phyloP scores from a whole-genome alignment of 768 basidiomycete species.

The Tephrocybe sp. region DNA sequence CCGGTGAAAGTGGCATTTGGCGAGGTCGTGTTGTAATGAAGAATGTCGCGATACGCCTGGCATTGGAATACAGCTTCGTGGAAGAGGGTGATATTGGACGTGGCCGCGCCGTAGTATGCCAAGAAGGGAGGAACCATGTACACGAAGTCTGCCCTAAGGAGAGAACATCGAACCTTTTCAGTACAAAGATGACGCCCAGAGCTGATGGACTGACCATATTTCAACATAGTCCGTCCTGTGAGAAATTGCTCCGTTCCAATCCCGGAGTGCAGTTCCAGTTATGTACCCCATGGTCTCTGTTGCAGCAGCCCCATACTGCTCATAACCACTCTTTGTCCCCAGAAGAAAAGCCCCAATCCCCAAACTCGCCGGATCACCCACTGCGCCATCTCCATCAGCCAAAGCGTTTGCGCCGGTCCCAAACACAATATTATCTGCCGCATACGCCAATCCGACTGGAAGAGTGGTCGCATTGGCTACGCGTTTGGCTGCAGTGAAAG shows the following conservation, averaged over 20 bases:
- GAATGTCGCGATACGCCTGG: conserved; percentile 45
- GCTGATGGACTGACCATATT: conserved; percentile 44
- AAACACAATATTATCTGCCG: conserved; percentile 10
- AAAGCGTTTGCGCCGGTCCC: conserved; percentile 27
- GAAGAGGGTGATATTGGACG: conserved; percentile 32
- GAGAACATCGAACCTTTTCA: background rate
- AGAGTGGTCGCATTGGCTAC: background rate
- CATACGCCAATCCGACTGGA: conserved; percentile 9
- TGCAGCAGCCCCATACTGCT: conserved; percentile 37
- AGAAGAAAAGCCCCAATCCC: conserved; percentile 44
- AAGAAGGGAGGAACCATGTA: conserved; percentile 61
- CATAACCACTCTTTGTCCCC: conserved; percentile 27
- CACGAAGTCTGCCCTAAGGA: conserved; percentile 48
- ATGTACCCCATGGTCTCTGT: conserved; percentile 42
- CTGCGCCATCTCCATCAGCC: conserved; percentile 43
- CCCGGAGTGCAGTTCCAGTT: conserved; percentile 39
- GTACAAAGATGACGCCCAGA: conserved; percentile 26
- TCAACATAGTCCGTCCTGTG: conserved; percentile 37
- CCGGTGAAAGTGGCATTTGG: conserved; percentile 3
- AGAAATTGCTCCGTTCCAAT: conserved; percentile 50
- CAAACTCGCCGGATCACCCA: conserved; percentile 57
- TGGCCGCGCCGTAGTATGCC: conserved; percentile 51
- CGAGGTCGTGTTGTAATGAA: conserved; percentile 28
- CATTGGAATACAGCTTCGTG: conserved; percentile 49
- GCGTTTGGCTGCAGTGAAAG: conserved; percentile 1